These are phyloP conservation scores for Pezicula rhizophila DNA, from an alignment of 2,329 filamentous ascomycete genomes.

Conservation along the genomic window DNA sequence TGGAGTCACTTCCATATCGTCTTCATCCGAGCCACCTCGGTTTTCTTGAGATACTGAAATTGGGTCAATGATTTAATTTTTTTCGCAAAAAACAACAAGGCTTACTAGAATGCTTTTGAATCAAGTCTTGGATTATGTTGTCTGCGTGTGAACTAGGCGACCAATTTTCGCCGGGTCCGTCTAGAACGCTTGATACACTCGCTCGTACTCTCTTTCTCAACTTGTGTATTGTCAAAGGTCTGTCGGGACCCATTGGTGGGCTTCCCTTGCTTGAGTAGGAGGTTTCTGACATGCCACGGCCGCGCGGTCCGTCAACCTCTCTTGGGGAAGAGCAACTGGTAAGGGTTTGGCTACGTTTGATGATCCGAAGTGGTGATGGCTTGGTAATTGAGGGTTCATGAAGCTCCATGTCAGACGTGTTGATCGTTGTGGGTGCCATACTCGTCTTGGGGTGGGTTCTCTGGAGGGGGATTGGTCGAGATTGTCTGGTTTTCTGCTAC, in stretches of 20 bases:
- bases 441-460: conserved; percentile 7
- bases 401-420: conserved; percentile 28
- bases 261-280: conserved; percentile 21
- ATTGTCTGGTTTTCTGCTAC: conserved; percentile 21
- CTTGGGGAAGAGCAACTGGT: conserved; percentile 17
- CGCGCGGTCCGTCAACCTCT: conserved; percentile 16
- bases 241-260: conserved; percentile 18
- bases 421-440: conserved; percentile 31
- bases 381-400: conserved; percentile 26
- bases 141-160: neutral
- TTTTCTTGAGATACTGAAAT: conserved; percentile 1
- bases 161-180: conserved; percentile 1
- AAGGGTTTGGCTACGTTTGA: conserved; percentile 35
- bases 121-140: conserved; percentile 5
- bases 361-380: conserved; percentile 44
- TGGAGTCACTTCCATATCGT: conserved; percentile 21
- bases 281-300: conserved; percentile 13
- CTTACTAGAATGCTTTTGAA: conserved; percentile 6
- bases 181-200: conserved; percentile 14
- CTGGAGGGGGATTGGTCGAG: conserved; percentile 12
- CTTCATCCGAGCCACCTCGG: neutral
- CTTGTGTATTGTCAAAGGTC: conserved; percentile 26
- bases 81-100: neutral
- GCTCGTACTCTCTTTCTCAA: conserved; percentile 13
- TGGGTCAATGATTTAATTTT: neutral